A percentile compares a stretch with the other conserved stretches of the same genome.
phyloP scores from a whole-genome alignment of 768 basidiomycete species.

The Pleurotus salmoneostramineus region DNA sequence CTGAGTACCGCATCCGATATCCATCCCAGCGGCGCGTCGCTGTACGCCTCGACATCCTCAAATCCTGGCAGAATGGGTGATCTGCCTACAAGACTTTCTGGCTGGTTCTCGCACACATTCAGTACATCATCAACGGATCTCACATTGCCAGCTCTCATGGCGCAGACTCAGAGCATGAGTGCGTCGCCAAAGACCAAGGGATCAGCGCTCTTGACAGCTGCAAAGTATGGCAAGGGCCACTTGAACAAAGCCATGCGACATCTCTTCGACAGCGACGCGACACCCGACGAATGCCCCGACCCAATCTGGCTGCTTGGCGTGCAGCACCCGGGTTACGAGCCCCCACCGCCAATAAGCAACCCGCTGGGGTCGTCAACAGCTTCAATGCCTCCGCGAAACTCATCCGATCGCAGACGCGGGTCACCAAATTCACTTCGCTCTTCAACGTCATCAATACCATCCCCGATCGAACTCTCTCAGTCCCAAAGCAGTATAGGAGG shows the following conservation, averaged over 20 bases:
- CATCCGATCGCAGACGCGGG: constrained; percentile 10
- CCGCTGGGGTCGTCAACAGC: constrained; percentile 13
- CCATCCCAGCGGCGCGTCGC: constrained; percentile 22
- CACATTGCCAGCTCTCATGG: constrained; percentile 55
- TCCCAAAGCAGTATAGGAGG: background rate
- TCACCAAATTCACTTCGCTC: constrained; percentile 44
- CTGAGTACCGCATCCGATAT: constrained; percentile 38
- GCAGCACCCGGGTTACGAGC: constrained; percentile 72
- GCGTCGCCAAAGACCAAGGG: constrained; percentile 24
- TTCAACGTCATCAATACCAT: constrained; percentile 27
- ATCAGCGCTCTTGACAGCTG: constrained; percentile 57
- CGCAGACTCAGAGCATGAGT: constrained; percentile 14
- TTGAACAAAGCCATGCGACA: constrained; percentile 84
- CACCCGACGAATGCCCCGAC: constrained; percentile 76
- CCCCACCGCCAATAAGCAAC: constrained; percentile 18
- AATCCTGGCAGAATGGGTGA: constrained; percentile 53
- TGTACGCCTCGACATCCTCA: constrained; percentile 43
- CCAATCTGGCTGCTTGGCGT: constrained; percentile 91
- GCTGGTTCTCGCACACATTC: constrained; percentile 82
- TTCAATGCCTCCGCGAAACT: constrained; percentile 7
- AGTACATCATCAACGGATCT: constrained; percentile 69
- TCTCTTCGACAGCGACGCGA: constrained; percentile 86
- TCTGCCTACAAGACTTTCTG: constrained; percentile 71
- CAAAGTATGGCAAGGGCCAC: constrained; percentile 71
- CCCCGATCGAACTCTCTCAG: constrained; percentile 6